Conservation (phyloP, 2,329 filamentous ascomycete species). For the Lasiodiplodia hormozganensis region DNA sequence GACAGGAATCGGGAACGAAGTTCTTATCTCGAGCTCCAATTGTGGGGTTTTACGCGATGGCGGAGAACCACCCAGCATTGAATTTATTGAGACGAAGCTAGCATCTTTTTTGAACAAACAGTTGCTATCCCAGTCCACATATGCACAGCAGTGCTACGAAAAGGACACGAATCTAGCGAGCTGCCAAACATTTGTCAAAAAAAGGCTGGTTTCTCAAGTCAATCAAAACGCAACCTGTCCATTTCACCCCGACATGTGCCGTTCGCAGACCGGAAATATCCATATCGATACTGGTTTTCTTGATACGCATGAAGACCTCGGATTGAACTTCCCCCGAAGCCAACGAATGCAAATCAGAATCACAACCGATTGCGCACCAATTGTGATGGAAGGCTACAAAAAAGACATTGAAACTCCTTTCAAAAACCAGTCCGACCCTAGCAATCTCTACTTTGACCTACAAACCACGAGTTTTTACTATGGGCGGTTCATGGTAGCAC, state of each 20-base stretch:
- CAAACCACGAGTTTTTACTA: too few relatives aligned
- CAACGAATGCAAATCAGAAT: conserved; percentile 28
- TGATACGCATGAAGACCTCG: conserved; percentile 34
- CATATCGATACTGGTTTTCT: conserved; percentile 34
- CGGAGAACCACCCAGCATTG: too few relatives aligned
- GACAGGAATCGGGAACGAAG: conserved; percentile 14
- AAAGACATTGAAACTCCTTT: neutral
- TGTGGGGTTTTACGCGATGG: too few relatives aligned
- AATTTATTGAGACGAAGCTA: too few relatives aligned
- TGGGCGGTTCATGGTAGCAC: too few relatives aligned
- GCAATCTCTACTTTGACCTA: too few relatives aligned
- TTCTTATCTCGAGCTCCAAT: neutral
- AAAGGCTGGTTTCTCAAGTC: conserved; percentile 17
- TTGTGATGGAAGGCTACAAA: conserved; percentile 1
- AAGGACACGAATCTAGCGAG: neutral
- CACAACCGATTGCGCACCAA: conserved; percentile 29
- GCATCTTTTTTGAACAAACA: fast-evolving
- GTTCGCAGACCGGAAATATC: conserved; percentile 30
- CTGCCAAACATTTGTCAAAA: conserved; percentile 27
- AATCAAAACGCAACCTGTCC: conserved; percentile 31
- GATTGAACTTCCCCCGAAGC: conserved; percentile 33
- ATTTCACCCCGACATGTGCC: conserved; percentile 31
- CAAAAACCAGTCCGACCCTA: too few relatives aligned
- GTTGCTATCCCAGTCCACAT: neutral
- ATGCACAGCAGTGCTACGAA: conserved; percentile 19